These are phyloP conservation scores for Leonotis leonurus DNA, from an alignment of 257 asterid species.

Conservation along the genomic window DNA sequence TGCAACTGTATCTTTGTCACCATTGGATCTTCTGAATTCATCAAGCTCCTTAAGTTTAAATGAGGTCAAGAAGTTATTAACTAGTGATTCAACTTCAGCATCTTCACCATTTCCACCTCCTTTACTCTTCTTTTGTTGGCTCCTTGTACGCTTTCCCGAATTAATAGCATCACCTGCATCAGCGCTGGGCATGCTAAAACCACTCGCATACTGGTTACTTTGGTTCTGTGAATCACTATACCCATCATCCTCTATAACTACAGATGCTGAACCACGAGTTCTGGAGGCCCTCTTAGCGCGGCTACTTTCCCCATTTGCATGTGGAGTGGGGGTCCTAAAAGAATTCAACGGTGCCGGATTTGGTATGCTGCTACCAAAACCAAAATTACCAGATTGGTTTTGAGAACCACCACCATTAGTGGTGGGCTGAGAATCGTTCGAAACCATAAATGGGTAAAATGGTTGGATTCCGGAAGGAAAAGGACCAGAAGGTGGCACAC, in stretches of 20 bases:
- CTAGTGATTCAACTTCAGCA: conserved; percentile 41
- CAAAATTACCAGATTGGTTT: conserved; percentile 28
- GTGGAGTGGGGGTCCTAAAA: conserved; percentile 49
- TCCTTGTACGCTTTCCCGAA: conserved; percentile 33
- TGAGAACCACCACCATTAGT: conserved; percentile 18
- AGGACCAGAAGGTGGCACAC: conserved; percentile 91
- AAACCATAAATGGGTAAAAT: conserved; percentile 61
- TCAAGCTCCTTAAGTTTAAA: conserved; percentile 54
- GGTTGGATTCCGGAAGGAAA: conserved; percentile 91
- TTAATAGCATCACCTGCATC: conserved; percentile 38
- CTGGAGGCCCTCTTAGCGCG: conserved; percentile 31
- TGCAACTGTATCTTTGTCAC: conserved; percentile 49
- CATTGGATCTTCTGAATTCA: conserved; percentile 46
- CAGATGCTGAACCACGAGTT: conserved; percentile 30
- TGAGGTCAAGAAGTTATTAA: conserved; percentile 28
- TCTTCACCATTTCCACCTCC: conserved; percentile 25
- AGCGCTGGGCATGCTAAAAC: conserved; percentile 12
- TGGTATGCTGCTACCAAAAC: conserved; percentile 37
- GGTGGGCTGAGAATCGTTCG: conserved; percentile 33
- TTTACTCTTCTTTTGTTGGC: conserved; percentile 21
- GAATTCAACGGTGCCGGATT: conserved; percentile 80
- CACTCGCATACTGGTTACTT: conserved; percentile 27
- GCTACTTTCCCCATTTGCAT: conserved; percentile 39
- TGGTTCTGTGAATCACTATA: conserved; percentile 41
- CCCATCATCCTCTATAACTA: conserved; percentile 49